Percentiles rank a stretch among this genome's conserved stretches.
phyloP scores from a whole-genome alignment of 2,329 filamentous ascomycete genomes.

The Dactylonectria macrodidyma region DNA sequence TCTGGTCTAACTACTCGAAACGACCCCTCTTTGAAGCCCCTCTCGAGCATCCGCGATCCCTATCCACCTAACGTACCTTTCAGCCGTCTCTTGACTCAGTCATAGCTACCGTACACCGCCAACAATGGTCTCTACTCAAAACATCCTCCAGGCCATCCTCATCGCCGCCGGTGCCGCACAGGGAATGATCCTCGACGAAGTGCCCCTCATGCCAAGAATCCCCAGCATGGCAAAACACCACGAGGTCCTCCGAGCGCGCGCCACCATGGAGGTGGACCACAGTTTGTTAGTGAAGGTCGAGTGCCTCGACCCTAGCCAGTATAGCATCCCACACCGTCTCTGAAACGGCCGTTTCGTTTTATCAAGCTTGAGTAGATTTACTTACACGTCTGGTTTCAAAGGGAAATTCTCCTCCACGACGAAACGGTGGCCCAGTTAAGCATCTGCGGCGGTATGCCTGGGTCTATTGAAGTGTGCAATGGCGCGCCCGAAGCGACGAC shows the following conservation, averaged over 20 bases:
- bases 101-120: background rate
- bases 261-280: constrained; percentile 56
- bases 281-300: constrained; percentile 57
- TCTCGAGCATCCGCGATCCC: background rate
- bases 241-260: constrained; percentile 60
- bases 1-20: background rate
- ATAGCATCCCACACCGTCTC: constrained; percentile 24
- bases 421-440: constrained; percentile 62
- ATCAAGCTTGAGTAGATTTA: background rate
- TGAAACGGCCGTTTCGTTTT: background rate
- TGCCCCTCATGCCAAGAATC: constrained; percentile 50
- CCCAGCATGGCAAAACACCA: constrained; percentile 59
- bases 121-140: constrained; percentile 52
- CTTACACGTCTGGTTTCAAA: constrained; percentile 33
- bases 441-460: constrained; percentile 68
- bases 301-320: constrained; percentile 60
- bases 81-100: background rate
- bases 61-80: background rate
- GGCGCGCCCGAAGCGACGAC: constrained; percentile 60
- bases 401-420: constrained; percentile 64
- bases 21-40: background rate
- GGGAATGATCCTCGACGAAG: constrained; percentile 42
- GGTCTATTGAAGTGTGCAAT: constrained; percentile 59
- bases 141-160: constrained; percentile 51
- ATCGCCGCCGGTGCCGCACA: constrained; percentile 49